Base-by-base conservation (phyloP, 2,329 filamentous ascomycete genomes). In the Aspergillus japonicus region DNA sequence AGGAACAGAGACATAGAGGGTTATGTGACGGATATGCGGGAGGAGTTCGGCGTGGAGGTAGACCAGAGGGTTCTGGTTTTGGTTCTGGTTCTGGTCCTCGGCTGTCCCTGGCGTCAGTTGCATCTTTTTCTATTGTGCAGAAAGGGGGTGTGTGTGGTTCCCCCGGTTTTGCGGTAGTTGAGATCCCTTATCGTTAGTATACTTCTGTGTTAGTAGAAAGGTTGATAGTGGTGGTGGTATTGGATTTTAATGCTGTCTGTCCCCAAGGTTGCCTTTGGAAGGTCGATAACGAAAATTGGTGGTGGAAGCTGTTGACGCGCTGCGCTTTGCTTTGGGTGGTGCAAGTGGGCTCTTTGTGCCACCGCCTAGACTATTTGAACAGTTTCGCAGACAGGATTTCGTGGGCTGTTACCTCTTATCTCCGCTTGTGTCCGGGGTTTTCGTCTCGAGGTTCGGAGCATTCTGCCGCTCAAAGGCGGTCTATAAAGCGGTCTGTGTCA, bases 11-110 rank as follows among this genome's bases (percentile, higher is more conserved):
- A 83, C 80, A 64, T 85, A 82, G 16, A 88, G 76, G 2, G 83
- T 84, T 47, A 87, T 75, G 61, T 86, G 85, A 47, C 83, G 82
- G 62, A 88, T 86, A 63, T 88, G 82, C 39, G 84, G 79, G 42
- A 88, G 75, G 16, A 86, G 78, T 70, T 88, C 86, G 24, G 85
- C 83, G 64, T 88, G 87, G 14, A 88, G 75, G 47, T 76, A 55
- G 2, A 81, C 53, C 5, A 62, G 31, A 23, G 8, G 5, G 24
- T 12, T 23, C 39, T 5, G 3, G 24, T 23, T 23, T 2, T 23
- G 21, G 21, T 23, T 3, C 31, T 47, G 16, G 10, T 31, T 19
- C 14, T 21, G 16, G 35, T 35, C 12, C 12, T 35, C 26, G 26
- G 26, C 26, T 35, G 12, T 35, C 33, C 12, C 5, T 35, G 33